Evolutionary conservation across 2,329 filamentous ascomycete genomes (phyloP), one percentile per base, ranked within the genome.

Genomic region (Drechslera avenae): DNA sequence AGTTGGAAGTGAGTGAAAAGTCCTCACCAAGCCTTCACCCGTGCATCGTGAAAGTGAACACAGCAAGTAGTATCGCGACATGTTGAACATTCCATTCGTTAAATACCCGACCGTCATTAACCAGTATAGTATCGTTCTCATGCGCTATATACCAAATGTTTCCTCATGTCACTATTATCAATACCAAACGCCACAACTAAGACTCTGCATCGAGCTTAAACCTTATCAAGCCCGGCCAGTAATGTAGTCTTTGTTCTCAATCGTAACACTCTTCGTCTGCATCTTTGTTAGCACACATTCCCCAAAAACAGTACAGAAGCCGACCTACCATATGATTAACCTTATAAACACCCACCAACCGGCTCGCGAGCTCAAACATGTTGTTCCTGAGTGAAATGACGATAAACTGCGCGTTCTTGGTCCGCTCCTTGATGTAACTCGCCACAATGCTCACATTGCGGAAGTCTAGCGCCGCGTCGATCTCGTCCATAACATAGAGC

Each of bases 401-500:
- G 64, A 99, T 94, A 74, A 99, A 99, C 72, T 99, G 94, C 1
- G 94, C 95, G 76, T 99, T 99, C 82, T 97, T 97, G 54, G 94
- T 99, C 46, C 94, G 84, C 79, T 99, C 94, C 78, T 97, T 97
- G 82, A 99, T 99, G 74, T 99, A 99, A 66, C 91, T 94, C 51
- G 94, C 94, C 37, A 99, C 94, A 69, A 99, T 99, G 1, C 91
- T 96, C 33, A 97, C 94, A 72, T 99, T 99, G 77, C 92, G 82
- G 81, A 99, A 99, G 79, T 99, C 94, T 77, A 99, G 77, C 23
- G 94, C 94, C 17, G 94, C 94, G 76, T 99, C 94, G 73, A 99
- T 99, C 79, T 99, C 94, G 76, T 99, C 94, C 94, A 99, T 99
- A 66, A 99, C 94, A 74, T 99, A 99, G 56, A 99, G 76, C 45